phyloP scores from a whole-genome alignment of 1,284 basidiomycete species.

The Apiotrichum gracile region DNA sequence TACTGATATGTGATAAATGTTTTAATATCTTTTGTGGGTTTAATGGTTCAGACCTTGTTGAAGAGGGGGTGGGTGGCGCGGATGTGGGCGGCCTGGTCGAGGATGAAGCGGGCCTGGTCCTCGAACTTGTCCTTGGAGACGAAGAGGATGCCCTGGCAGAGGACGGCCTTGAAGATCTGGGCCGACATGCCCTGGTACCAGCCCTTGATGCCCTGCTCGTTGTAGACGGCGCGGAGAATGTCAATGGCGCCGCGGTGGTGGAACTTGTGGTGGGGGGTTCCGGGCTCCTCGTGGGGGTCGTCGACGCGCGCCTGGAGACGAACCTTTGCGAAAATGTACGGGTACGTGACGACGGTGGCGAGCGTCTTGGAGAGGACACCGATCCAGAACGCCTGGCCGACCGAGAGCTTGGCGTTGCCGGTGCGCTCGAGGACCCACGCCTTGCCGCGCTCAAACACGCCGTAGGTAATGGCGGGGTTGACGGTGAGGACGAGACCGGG shows the following conservation, averaged over 20 bases:
- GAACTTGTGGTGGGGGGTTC: conserved; percentile 4
- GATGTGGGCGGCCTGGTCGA: conserved; percentile 28
- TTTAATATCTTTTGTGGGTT: not conserved
- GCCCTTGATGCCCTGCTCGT: conserved; percentile 70
- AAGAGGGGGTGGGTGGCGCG: not conserved
- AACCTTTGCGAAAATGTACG: conserved; percentile 66
- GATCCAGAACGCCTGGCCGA: conserved; percentile 74
- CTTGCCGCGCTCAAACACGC: conserved; percentile 89
- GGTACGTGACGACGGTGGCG: conserved; percentile 76
- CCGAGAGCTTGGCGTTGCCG: conserved; percentile 44
- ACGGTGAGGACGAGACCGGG: conserved; percentile 88
- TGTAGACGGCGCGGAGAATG: conserved; percentile 65
- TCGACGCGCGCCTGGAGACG: conserved; percentile 72
- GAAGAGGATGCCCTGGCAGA: conserved; percentile 52
- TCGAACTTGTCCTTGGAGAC: conserved; percentile 49
- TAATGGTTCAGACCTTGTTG: not conserved
- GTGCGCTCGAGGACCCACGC: conserved; percentile 27
- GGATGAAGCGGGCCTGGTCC: conserved; percentile 41
- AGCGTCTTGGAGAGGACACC: conserved; percentile 95
- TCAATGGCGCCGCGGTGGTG: conserved; percentile 27
- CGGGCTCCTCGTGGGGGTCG: conserved; percentile 16
- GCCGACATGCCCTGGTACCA: conserved; percentile 87
- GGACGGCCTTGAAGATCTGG: conserved; percentile 56
- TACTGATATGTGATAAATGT: not conserved
- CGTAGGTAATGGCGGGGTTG: conserved; percentile 98